Base-by-base conservation (phyloP, 2,329 filamentous ascomycete species). In the Rachicladosporium sp. region DNA sequence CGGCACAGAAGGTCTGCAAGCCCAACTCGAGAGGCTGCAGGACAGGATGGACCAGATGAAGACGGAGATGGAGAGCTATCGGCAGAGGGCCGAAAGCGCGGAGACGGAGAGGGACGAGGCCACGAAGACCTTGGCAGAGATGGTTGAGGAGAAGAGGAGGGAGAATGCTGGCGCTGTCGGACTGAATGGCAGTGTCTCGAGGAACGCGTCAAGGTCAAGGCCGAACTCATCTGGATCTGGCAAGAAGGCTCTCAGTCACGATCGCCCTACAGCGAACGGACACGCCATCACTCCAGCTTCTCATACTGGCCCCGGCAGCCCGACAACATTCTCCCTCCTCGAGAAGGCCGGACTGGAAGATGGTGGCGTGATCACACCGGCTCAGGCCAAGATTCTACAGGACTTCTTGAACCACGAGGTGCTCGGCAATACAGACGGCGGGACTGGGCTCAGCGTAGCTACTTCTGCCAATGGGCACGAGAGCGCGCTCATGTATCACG, bases 21-120 rank as follows among this genome's bases (percentile, higher is more conserved):
- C 73, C 42, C 79, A 81, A 43, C 71, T 94, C 27, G 85, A 93
- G 38, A 62, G 68, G 2, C 82, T 94, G 73, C 71, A 85, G 43
- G 67, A 69, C 29, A 84, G 94, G 52, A 88, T 95, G 74, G 77
- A 76, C 40, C 78, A 80, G 42, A 76, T 94, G 67, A 83, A 80
- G 60, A 70, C 78, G 45, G 81, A 93, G 57, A 78, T 94, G 56
- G 80, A 91, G 39, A 65, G 70, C 5, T 94, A 84, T 65, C 80
- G 80, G 52, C 67, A 74, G 41, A 78, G 85, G 23, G 87, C 87
- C 6, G 82, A 94, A 58, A 48, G 36, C 43, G 88, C 87, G 3
- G 89, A 96, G 57, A 66, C 73, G 6, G 87, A 94, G 51, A 75
- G 80, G 34, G 76, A 80, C 40, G 69, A 75, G 32, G 76, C 79